A percentile compares a stretch with the other conserved stretches of the same genome.
phyloP scores from a whole-genome alignment of 306 rosid species.

The Vigna hirtella region DNA sequence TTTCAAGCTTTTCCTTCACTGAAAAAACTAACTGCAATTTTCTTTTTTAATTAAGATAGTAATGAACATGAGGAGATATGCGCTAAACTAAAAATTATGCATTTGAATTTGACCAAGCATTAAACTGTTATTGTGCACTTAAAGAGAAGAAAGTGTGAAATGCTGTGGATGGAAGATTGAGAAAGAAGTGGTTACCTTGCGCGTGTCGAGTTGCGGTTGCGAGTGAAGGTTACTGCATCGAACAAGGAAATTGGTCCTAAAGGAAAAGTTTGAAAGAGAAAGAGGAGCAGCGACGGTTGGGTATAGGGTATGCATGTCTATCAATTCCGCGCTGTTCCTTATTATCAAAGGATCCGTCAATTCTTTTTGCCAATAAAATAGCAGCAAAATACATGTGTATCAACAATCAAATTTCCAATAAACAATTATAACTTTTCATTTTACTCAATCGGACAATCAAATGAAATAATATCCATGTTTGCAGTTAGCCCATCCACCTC shows the following conservation, averaged over 20 bases:
- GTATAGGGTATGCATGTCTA: slow-evolving; percentile 48
- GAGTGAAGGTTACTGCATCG: slow-evolving; percentile 50
- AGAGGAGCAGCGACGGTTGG: slow-evolving; percentile 52
- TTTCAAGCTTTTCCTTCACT: slow-evolving; percentile 88
- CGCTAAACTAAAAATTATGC: not conserved
- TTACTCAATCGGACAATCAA: not conserved
- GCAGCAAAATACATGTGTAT: not conserved
- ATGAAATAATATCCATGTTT: not conserved
- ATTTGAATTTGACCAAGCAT: not conserved
- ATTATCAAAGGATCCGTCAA: not conserved
- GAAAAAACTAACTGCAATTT: slow-evolving; percentile 71
- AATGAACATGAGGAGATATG: not conserved
- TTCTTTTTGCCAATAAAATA: not conserved
- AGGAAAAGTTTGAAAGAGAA: slow-evolving; percentile 40
- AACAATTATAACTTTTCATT: not conserved
- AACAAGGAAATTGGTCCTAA: slow-evolving; percentile 45
- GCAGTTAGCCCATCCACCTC: slow-evolving; percentile 4
- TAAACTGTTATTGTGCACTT: not conserved
- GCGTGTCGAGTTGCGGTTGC: slow-evolving; percentile 47
- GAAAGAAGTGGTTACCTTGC: slow-evolving; percentile 56
- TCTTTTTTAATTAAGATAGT: not conserved
- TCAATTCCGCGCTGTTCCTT: not conserved
- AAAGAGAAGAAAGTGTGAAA: not conserved
- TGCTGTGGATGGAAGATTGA: not conserved
- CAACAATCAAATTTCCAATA: not conserved